Base-by-base conservation (phyloP, 2,329 filamentous ascomycete genomes). In the Geosmithia putterillii region DNA sequence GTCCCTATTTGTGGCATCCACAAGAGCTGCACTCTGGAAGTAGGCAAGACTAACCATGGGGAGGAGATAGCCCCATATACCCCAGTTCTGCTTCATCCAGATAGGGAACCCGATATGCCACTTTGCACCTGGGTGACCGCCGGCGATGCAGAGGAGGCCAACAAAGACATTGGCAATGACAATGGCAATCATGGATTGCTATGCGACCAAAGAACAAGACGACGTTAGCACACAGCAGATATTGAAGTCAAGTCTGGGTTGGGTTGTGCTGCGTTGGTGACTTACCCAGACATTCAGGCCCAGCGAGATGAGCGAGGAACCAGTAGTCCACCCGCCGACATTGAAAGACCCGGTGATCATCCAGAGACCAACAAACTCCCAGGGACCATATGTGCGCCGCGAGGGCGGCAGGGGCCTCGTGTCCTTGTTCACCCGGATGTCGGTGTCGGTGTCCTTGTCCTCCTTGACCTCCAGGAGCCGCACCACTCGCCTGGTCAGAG, bases 341-440 rank as follows among this genome's bases (percentile, higher is more conserved):
- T 59, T 59, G 45, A 58, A 59, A 2, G 57, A 60, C 5, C 56
- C 57, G 1, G 57, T 59, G 22, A 59, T 50, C 47, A 58, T 51
- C 57, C 57, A 59, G 1, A 59, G 51, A 10, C 53, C 53, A 15
- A 59, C 51, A 43, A 59, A 59, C 25, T 57, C 48, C 55, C 55
- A 57, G 0, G 56, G 56, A 1, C 57, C 57, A 45, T 59, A 59
- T 2, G 54, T 57, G 12, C 57, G 51, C 3, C 57, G 49, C 3
- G 49, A 51, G 0, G 54, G 54, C 2, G 56, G 55, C 8, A 59
- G 46, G 0, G 56, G 57, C 1, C 56, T 46, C 1, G 51, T 57
- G 44, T 59, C 56, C 35, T 52, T 51, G 46, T 58, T 57, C 45
- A 55, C 50, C 39, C 53, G 53, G 18, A 52, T 50, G 19, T 52